A percentile compares a stretch with the other conserved stretches of the same genome.
phyloP scores from a whole-genome alignment of 768 basidiomycete species.

The Steccherinum ochraceum region DNA sequence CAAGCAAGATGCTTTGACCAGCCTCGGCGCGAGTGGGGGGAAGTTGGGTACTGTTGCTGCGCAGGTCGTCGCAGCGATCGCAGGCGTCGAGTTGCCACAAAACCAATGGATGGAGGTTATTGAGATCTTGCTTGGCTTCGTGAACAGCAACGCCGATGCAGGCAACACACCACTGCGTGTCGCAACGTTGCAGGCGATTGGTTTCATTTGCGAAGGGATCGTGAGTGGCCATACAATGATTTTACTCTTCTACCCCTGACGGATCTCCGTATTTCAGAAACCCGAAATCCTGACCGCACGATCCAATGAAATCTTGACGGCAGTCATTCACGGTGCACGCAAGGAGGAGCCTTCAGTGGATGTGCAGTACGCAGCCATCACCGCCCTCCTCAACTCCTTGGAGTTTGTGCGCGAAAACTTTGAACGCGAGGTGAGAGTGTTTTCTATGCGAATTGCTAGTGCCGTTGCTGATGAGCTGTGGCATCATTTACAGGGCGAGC shows the following conservation, averaged over 20 bases:
- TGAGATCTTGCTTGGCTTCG: constrained; percentile 79
- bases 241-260: neutral
- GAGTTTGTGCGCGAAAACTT: constrained; percentile 99
- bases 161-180: constrained; percentile 69
- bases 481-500: constrained; percentile 66
- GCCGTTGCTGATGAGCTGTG: neutral
- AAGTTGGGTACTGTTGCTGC: constrained; percentile 86
- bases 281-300: constrained; percentile 84
- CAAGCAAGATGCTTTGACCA: constrained; percentile 81
- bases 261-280: constrained; percentile 47
- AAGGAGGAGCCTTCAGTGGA: constrained; percentile 91
- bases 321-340: constrained; percentile 95
- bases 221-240: too few relatives aligned
- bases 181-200: constrained; percentile 90
- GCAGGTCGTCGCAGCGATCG: constrained; percentile 92
- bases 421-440: constrained; percentile 77
- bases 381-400: constrained; percentile 89
- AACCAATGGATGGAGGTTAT: constrained; percentile 90
- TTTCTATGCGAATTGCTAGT: too few relatives aligned
- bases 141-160: constrained; percentile 49
- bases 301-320: constrained; percentile 96
- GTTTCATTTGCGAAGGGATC: constrained; percentile 95
- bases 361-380: constrained; percentile 90
- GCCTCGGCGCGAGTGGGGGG: constrained; percentile 63
- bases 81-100: constrained; percentile 84